Evolutionary conservation across 441 rosid species (phyloP), one percentile per base, ranked within the genome.

Genomic region (Erodium texanum): DNA sequence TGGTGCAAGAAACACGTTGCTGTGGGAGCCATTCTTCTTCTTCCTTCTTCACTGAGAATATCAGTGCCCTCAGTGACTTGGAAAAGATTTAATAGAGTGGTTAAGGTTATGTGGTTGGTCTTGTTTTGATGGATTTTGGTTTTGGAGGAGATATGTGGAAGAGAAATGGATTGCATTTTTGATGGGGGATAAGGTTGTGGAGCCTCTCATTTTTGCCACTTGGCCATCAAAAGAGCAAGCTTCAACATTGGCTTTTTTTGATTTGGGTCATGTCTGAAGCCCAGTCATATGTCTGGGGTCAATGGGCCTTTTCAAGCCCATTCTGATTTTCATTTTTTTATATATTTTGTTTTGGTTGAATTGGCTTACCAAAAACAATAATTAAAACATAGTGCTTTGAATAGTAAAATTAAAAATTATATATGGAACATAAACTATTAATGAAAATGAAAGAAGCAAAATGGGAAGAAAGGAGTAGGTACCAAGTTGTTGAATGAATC

Each of bases 1-100:
- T 84, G 92, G 85, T 84, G 96, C 80, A 85, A 82, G 93, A 94
- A 89, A 82, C 97, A 89, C 18, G 61, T 54, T 61, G 96, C 75
- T 7, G 91, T 82, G 65, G 90, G 87, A 6, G 96, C 97, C 99
- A 93, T 93, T 68, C 2, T 74, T 1, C 10, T 12, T 19, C 7
- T 3, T 5, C 22, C 7, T 3, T 5, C 22, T 58, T 32, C 20
- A 15, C 38, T 12, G 56, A 52, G 59, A 52, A 52, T 14, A 48
- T 18, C 15, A 34, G 61, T 50, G 29, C 0, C 3, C 15, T 43
- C 15, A 43, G 50, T 43, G 50, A 43, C 50, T 43, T 14, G 3
- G 15, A 43, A 43, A 43, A 43, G 15, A 0, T 43, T 12, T 10
- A 43, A 43, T 43, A 15, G 50, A 43, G 12, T 43, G 50, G 15